Conservation (phyloP, 2,329 filamentous ascomycete species). For the Xylaria multiplex region DNA sequence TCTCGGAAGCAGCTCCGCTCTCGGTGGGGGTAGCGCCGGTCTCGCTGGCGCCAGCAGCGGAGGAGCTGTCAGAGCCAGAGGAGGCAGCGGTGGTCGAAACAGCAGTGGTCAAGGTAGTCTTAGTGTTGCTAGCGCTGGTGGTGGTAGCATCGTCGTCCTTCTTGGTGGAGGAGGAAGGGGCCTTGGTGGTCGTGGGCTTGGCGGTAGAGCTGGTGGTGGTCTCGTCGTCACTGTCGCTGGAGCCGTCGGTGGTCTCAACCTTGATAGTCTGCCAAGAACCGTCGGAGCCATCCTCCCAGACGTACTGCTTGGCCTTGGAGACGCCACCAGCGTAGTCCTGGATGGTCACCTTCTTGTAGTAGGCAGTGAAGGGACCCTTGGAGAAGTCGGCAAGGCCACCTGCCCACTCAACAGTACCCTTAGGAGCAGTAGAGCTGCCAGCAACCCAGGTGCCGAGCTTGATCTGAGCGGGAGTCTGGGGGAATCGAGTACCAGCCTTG, state of each 20-base stretch:
- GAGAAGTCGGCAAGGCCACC: conserved; percentile 67
- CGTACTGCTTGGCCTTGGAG: conserved; percentile 61
- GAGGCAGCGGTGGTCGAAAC: conserved; percentile 40
- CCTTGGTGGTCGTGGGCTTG: conserved; percentile 37
- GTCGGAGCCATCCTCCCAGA: conserved; percentile 58
- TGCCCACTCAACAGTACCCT: conserved; percentile 78
- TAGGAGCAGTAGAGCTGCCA: conserved; percentile 65
- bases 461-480: conserved; percentile 78
- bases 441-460: conserved; percentile 76
- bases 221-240: conserved; percentile 37
- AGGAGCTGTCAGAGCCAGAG: conserved; percentile 21
- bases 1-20: conserved; percentile 22
- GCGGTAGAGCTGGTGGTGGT: conserved; percentile 34
- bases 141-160: conserved; percentile 18
- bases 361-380: conserved; percentile 63
- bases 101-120: conserved; percentile 39
- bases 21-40: conserved; percentile 29
- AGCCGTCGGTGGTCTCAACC: conserved; percentile 55
- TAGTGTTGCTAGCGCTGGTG: conserved; percentile 21
- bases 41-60: conserved; percentile 18
- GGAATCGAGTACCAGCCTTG: conserved; percentile 67
- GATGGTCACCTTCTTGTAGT: conserved; percentile 67
- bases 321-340: conserved; percentile 64
- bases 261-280: conserved; percentile 64
- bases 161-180: conserved; percentile 30